Evolutionary conservation across 306 rosid species (phyloP), one percentile per base, ranked within the genome.

Genomic region (Prunus mume): DNA sequence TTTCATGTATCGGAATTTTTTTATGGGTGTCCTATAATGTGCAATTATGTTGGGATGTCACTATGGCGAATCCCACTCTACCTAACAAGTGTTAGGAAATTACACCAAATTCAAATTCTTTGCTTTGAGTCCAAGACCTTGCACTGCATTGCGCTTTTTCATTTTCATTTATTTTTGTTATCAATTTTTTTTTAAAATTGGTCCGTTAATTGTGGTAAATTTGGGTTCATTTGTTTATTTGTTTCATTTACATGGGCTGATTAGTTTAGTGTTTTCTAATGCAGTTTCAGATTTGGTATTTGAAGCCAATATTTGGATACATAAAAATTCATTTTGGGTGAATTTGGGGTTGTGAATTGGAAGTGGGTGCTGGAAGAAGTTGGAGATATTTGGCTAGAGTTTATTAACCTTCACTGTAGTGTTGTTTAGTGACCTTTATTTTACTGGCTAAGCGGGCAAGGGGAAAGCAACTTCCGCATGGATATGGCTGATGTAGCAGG

Each of bases 401-500:
- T 58, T 65, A 28, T 38, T 9, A 51, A 28, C 3, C 51, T 50
- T 57, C 49, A 58, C 43, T 71, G 45, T 38, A 75, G 73, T 81
- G 71, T 43, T 75, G 30, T 82, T 85, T 82, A 72, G 78, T 71
- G 67, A 82, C 70, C 73, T 69, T 86, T 78, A 84, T 58, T 78
- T 74, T 38, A 73, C 45, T 27, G 72, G 80, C 76, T 14, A 57
- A 72, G 81, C 69, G 73, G 41, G 73, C 75, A 80, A 79, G 77
- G 74, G 79, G 51, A 84, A 65, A 70, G 86, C 72, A 38, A 55
- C 69, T 88, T 81, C 76, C 73, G 76, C 49, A 32, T 45, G 41
- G 82, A 77, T 78, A 95, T 96, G 99, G 96, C 85, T 65, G 99
- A 96, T 49, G 85, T 85, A 47, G 93, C 90, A 30, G 91, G 83